Evolutionary conservation across 2,329 filamentous ascomycete species (phyloP).

Genomic region (Calonectria pseudoreteaudii): DNA sequence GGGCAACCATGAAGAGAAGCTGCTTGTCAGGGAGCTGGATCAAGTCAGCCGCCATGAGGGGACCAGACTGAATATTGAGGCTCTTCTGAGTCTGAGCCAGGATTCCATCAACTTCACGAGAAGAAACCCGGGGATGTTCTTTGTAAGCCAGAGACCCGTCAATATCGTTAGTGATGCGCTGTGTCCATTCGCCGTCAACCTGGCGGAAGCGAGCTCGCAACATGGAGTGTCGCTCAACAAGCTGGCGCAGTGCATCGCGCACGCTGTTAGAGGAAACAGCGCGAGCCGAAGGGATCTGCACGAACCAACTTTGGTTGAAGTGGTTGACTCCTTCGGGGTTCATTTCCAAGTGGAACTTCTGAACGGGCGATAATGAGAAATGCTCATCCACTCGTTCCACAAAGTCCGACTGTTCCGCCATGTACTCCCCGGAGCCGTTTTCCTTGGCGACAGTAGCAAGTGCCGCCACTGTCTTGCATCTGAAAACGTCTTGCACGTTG

Average conservation of each 20-base stretch:
- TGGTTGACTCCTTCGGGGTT: background rate
- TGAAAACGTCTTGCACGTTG: constrained; percentile 44
- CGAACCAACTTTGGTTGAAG: background rate
- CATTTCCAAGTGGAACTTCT: constrained; percentile 32
- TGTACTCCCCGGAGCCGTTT: constrained; percentile 11
- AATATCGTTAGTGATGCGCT: constrained; percentile 23
- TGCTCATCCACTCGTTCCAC: constrained; percentile 7
- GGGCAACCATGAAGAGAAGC: constrained; percentile 49
- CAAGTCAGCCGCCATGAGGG: constrained; percentile 28
- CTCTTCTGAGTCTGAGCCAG: constrained; percentile 32
- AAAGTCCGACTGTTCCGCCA: background rate
- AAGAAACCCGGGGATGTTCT: background rate
- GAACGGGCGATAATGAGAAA: constrained; percentile 33
- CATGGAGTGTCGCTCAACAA: background rate
- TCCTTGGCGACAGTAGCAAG: constrained; percentile 28
- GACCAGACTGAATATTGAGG: constrained; percentile 4
- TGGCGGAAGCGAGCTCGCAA: background rate
- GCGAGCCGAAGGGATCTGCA: background rate
- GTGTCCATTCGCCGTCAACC: constrained; percentile 14
- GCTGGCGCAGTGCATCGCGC: background rate
- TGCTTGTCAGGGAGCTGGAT: constrained; percentile 36
- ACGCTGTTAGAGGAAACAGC: background rate
- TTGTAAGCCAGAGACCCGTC: background rate
- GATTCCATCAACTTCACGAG: background rate
- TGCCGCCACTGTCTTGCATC: constrained; percentile 39